Conservation (phyloP, 2,329 filamentous ascomycete genomes). For the Curvularia hawaiiensis region DNA sequence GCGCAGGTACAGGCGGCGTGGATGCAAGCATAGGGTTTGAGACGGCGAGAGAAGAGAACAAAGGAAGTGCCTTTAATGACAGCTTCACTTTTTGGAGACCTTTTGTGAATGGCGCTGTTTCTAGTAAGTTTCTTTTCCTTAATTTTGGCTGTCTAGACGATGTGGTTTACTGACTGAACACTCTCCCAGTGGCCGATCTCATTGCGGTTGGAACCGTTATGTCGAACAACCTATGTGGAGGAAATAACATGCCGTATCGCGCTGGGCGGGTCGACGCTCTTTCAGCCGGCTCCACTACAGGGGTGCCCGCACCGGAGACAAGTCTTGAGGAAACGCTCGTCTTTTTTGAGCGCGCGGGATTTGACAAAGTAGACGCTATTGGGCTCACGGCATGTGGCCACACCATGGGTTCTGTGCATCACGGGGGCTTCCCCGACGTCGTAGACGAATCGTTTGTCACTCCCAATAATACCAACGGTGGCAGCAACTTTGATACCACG, state of each 20-base stretch:
- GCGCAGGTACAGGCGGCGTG: slow-evolving; percentile 34
- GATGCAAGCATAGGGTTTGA: slow-evolving; percentile 42
- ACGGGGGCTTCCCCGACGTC: slow-evolving; percentile 33
- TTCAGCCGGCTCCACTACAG: slow-evolving; percentile 21
- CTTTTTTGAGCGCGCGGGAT: slow-evolving; percentile 32
- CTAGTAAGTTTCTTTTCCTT: slow-evolving; percentile 3
- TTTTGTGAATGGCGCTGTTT: slow-evolving; percentile 22
- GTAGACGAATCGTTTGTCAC: slow-evolving; percentile 25
- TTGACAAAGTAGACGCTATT: slow-evolving; percentile 32
- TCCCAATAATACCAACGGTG: slow-evolving; percentile 29
- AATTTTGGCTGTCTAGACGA: background rate
- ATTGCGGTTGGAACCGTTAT: slow-evolving; percentile 32
- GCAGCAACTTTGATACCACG: slow-evolving; percentile 35
- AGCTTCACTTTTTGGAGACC: slow-evolving; percentile 31
- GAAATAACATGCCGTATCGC: slow-evolving; percentile 27
- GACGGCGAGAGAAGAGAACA: slow-evolving; percentile 28
- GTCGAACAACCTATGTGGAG: slow-evolving; percentile 34
- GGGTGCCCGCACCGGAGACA: slow-evolving; percentile 36
- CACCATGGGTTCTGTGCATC: slow-evolving; percentile 37
- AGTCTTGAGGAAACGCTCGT: slow-evolving; percentile 25
- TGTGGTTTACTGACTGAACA: background rate
- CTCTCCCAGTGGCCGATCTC: slow-evolving; percentile 30
- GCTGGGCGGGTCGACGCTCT: slow-evolving; percentile 35
- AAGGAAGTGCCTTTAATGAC: slow-evolving; percentile 37
- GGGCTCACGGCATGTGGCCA: slow-evolving; percentile 39